Conservation (phyloP, 1,284 basidiomycete genomes). For the Farysia itapuensis region DNA sequence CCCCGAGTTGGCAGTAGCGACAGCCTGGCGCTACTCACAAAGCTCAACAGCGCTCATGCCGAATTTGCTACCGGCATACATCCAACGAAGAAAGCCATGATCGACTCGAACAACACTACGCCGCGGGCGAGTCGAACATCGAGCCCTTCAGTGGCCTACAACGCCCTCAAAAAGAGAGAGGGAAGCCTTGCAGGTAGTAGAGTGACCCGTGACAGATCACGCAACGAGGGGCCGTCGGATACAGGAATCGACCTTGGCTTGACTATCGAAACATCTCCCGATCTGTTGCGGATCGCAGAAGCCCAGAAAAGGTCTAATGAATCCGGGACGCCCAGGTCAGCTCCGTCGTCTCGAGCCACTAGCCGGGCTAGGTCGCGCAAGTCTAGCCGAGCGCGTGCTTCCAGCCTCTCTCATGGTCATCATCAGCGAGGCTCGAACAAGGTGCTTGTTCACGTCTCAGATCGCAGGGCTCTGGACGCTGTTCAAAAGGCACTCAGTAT, state of each 20-base stretch:
- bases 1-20: slow-evolving; percentile 18
- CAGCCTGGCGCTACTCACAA: slow-evolving; percentile 14
- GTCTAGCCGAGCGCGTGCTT: slow-evolving; percentile 10
- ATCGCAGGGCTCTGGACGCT: slow-evolving; percentile 41
- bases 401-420: slow-evolving; percentile 12
- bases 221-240: slow-evolving; percentile 1
- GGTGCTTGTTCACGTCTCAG: slow-evolving; percentile 46
- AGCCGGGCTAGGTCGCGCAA: slow-evolving; percentile 37
- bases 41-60: slow-evolving; percentile 13
- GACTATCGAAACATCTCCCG: slow-evolving; percentile 35
- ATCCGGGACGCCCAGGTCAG: slow-evolving; percentile 9
- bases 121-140: slow-evolving; percentile 35
- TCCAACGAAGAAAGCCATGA: slow-evolving; percentile 28
- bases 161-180: slow-evolving; percentile 25
- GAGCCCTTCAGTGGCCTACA: slow-evolving; percentile 16
- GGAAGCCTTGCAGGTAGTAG: slow-evolving; percentile 7
- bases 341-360: slow-evolving; percentile 21
- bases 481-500: slow-evolving; percentile 49
- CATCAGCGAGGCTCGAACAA: slow-evolving; percentile 19
- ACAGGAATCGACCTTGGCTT: slow-evolving; percentile 19
- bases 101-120: slow-evolving; percentile 35
- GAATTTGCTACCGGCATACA: slow-evolving; percentile 30
- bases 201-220: slow-evolving; percentile 4
- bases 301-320: slow-evolving; percentile 5
- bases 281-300: slow-evolving; percentile 18